Percentiles rank a stretch among this genome's conserved stretches.
Evolutionary conservation across 768 basidiomycete genomes (phyloP).

Genomic region (Kwoniella sp.): DNA sequence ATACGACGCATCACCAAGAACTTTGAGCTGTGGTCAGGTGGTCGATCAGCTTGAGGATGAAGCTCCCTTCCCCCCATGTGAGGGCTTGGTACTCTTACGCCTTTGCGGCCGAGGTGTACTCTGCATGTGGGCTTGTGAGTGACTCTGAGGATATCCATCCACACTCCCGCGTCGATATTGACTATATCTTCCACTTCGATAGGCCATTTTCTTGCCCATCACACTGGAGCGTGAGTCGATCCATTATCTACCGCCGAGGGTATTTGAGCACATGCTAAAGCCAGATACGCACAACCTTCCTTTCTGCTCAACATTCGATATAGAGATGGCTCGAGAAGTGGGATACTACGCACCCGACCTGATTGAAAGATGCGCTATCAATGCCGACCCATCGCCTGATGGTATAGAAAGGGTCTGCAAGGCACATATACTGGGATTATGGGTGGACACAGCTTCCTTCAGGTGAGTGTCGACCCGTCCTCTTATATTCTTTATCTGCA

Average conservation of each 20-base stretch:
- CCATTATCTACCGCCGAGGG: not conserved
- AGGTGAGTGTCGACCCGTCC: conserved; percentile 62
- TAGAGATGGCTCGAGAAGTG: conserved; percentile 85
- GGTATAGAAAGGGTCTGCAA: conserved; percentile 65
- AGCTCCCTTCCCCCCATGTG: conserved; percentile 26
- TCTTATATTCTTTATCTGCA: not conserved
- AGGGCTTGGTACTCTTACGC: conserved; percentile 49
- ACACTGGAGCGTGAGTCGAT: conserved; percentile 48
- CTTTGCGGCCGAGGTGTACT: conserved; percentile 51
- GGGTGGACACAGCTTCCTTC: conserved; percentile 91
- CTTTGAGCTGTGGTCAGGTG: too few relatives aligned
- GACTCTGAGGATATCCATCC: not conserved
- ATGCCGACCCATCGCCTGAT: conserved; percentile 9
- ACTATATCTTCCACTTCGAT: not conserved
- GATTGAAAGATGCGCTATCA: conserved; percentile 62
- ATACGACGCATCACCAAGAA: too few relatives aligned
- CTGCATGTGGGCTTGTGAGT: conserved; percentile 43
- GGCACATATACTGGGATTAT: conserved; percentile 76
- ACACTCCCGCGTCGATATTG: too few relatives aligned
- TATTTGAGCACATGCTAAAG: not conserved
- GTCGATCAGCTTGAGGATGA: not conserved
- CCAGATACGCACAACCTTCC: conserved; percentile 57
- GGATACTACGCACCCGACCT: conserved; percentile 75
- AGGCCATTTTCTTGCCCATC: conserved; percentile 55
- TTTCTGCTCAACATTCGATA: too few relatives aligned